Evolutionary conservation across 73 alveolate genomes (phyloP), one percentile per base, ranked within the genome.

Genomic region (Durusdinium trenchii): DNA sequence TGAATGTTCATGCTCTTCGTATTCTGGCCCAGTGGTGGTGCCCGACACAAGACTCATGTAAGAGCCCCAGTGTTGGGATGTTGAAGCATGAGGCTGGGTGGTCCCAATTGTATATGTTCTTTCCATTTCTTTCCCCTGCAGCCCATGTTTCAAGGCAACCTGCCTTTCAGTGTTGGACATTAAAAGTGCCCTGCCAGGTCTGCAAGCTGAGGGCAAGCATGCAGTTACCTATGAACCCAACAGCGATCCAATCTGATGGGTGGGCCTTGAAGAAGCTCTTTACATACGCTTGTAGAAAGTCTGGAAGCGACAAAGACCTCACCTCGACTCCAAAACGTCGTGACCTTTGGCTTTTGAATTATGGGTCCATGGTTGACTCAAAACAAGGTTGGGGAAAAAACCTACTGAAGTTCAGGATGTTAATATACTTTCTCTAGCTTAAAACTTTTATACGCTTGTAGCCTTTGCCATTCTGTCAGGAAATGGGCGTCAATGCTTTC

Each of bases 141-240:
- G n/a, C n/a, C n/a, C n/a, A n/a, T n/a, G n/a, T n/a, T n/a, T n/a
- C n/a, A n/a, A n/a, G n/a, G n/a, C n/a, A n/a, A n/a, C n/a, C n/a
- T n/a, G n/a, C n/a, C n/a, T n/a, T n/a, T n/a, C n/a, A n/a, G n/a
- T n/a, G n/a, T n/a, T n/a, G n/a, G n/a, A n/a, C n/a, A n/a, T n/a
- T n/a, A n/a, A n/a, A n/a, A n/a, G n/a, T n/a, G n/a, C 81, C 81
- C 81, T 32, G 20, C 18, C 81, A 67, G 81, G 81, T 67, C 46
- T 43, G 35, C 16, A 12, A 36, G 46, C 35, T 67, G 81, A 18
- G 81, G 1, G n/a, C 18, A 9, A 36, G 20, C 14, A 30, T 36
- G 46, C 46, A 36, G 20, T 32, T 67, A 12, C 81, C 81, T 12
- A 67, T 30, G 42, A 35, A 32, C 35, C 46, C 81, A 9, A 9